Conservation (phyloP, 805 yeast genomes). For the Saccharomycopsis babjevae region DNA sequence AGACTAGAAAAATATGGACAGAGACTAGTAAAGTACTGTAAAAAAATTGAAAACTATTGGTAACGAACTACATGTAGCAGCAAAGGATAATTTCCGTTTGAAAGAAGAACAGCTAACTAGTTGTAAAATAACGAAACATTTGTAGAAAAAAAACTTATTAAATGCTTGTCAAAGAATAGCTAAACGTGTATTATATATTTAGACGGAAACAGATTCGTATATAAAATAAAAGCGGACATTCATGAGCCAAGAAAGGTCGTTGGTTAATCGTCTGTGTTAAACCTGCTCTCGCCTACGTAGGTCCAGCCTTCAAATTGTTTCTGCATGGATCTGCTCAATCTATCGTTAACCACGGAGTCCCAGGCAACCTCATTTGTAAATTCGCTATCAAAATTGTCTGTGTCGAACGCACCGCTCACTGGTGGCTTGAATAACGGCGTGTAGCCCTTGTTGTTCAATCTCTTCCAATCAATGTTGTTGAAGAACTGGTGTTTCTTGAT, state of each 20-base stretch:
- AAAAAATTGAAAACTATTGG: no score
- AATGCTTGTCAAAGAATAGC: no score
- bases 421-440: conserved; percentile 94
- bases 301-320: conserved; percentile 99
- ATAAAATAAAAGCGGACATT: neutral
- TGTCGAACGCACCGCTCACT: conserved; percentile 76
- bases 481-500: conserved; percentile 75
- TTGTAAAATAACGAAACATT: no score
- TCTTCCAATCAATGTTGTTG: conserved; percentile 61
- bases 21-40: no score
- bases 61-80: no score
- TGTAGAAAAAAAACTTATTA: no score
- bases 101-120: no score
- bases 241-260: neutral
- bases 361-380: conserved; percentile 90
- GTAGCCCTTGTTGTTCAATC: conserved; percentile 60
- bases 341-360: conserved; percentile 91
- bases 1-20: no score
- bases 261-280: conserved; percentile 1
- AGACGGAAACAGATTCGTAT: neutral
- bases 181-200: no score
- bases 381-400: conserved; percentile 86
- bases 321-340: conserved; percentile 88
- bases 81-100: no score
- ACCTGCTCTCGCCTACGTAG: conserved; percentile 47